Conservation (phyloP, 352 stramenopile species). For the Phytophthora pseudosyringae region DNA sequence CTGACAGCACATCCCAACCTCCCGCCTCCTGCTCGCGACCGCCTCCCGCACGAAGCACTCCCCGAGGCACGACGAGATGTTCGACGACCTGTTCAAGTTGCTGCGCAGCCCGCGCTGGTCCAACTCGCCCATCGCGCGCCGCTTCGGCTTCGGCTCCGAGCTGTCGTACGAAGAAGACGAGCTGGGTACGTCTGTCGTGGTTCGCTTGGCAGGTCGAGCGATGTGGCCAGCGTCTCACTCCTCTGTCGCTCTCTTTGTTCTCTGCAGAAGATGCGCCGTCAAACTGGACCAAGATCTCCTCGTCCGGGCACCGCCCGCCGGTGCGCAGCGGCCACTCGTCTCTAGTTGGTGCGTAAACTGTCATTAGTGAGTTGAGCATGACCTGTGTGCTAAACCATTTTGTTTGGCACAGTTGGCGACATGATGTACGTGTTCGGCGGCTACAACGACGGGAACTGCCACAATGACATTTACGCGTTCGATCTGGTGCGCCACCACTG, state of each 20-base stretch:
- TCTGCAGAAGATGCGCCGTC: constrained; percentile 53
- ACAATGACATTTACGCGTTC: constrained; percentile 88
- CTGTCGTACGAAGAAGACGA: constrained; percentile 68
- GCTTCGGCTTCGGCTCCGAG: constrained; percentile 73
- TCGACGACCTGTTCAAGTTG: constrained; percentile 82
- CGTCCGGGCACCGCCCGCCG: constrained; percentile 70
- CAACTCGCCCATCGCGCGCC: constrained; percentile 74
- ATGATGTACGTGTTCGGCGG: constrained; percentile 87
- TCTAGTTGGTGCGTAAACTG: constrained; percentile 61
- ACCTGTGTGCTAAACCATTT: constrained; percentile 7
- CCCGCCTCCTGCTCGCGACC: constrained; percentile 17
- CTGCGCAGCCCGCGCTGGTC: constrained; percentile 83
- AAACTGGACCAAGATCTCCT: constrained; percentile 79
- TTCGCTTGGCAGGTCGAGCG: background rate
- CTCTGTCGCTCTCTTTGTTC: constrained; percentile 2
- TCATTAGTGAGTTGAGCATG: background rate
- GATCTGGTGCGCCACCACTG: constrained; percentile 83
- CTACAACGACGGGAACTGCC: constrained; percentile 88
- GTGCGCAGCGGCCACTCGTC: constrained; percentile 83
- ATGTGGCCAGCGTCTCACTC: background rate
- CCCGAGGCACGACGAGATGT: constrained; percentile 39
- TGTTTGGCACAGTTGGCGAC: constrained; percentile 54
- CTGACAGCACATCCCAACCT: constrained; percentile 31
- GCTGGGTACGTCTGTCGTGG: constrained; percentile 36
- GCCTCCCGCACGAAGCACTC: constrained; percentile 2